These are phyloP conservation scores for Leptographium flavum DNA, from an alignment of 2,329 filamentous ascomycete species.

Conservation along the genomic window DNA sequence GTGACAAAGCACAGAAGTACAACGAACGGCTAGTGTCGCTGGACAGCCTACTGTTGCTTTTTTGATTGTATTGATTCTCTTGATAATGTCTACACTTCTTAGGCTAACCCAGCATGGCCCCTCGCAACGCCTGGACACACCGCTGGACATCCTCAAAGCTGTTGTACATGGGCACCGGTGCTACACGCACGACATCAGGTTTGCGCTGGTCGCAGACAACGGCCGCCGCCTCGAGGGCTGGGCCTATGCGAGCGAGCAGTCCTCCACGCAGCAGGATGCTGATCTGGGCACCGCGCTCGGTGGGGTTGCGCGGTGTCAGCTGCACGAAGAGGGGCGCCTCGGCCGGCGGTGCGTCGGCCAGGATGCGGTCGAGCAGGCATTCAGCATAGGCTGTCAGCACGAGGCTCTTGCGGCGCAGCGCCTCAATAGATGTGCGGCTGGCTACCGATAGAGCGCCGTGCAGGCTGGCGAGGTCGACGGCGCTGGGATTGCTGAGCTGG, in stretches of 20 bases:
- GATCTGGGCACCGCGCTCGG: constrained; percentile 62
- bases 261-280: constrained; percentile 38
- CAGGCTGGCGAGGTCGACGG: constrained; percentile 63
- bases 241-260: constrained; percentile 51
- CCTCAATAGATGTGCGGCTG: constrained; percentile 52
- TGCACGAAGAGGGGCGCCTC: constrained; percentile 36
- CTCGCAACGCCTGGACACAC: too few relatives aligned
- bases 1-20: too few relatives aligned
- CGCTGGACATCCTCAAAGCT: constrained; percentile 61
- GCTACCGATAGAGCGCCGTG: constrained; percentile 62
- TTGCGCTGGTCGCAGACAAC: constrained; percentile 73
- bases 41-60: too few relatives aligned
- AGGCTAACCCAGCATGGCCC: too few relatives aligned
- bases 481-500: constrained; percentile 74
- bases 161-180: constrained; percentile 75
- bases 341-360: constrained; percentile 17
- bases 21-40: too few relatives aligned
- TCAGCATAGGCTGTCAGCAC: constrained; percentile 66
- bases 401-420: constrained; percentile 56
- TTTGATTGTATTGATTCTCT: too few relatives aligned
- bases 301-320: constrained; percentile 55
- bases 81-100: too few relatives aligned
- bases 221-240: constrained; percentile 48
- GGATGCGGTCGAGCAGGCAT: constrained; percentile 38
- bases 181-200: constrained; percentile 72